A percentile compares a stretch with the other conserved stretches of the same genome.
These are phyloP conservation scores for Corylus americana DNA, from an alignment of 306 rosid species.

Conservation along the genomic window DNA sequence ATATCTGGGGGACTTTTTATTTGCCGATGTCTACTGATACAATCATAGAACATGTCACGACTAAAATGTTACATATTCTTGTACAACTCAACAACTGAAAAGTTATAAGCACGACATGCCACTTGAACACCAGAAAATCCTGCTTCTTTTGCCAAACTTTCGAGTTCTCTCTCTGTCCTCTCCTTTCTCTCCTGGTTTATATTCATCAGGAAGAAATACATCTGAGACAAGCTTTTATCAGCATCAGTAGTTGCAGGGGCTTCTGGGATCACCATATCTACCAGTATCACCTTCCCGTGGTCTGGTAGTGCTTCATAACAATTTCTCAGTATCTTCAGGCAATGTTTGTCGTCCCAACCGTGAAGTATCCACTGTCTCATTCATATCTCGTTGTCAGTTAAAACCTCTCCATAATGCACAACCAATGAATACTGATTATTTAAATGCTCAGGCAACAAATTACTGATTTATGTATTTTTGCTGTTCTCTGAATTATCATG, in stretches of 20 bases:
- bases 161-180: slow-evolving; percentile 17
- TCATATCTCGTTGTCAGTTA: not conserved
- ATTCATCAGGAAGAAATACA: slow-evolving; percentile 28
- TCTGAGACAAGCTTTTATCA: slow-evolving; percentile 27
- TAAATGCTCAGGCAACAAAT: not conserved
- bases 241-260: slow-evolving; percentile 22
- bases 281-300: slow-evolving; percentile 26
- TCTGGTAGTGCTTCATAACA: slow-evolving; percentile 30
- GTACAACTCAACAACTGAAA: slow-evolving; percentile 24
- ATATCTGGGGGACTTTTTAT: not conserved
- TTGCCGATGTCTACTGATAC: not conserved
- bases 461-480: not conserved
- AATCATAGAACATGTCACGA: not conserved
- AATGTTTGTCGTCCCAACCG: slow-evolving; percentile 11
- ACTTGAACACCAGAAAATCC: slow-evolving; percentile 25
- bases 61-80: slow-evolving; percentile 8
- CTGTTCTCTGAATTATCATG: not conserved
- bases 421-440: not conserved
- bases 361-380: slow-evolving; percentile 28
- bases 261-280: slow-evolving; percentile 28
- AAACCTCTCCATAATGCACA: not conserved
- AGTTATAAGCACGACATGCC: slow-evolving; percentile 17
- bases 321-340: slow-evolving; percentile 20
- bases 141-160: slow-evolving; percentile 21
- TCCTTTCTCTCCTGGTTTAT: slow-evolving; percentile 5